phyloP scores from a whole-genome alignment of 2,329 filamentous ascomycete genomes.

The Cytospora schulzeri region DNA sequence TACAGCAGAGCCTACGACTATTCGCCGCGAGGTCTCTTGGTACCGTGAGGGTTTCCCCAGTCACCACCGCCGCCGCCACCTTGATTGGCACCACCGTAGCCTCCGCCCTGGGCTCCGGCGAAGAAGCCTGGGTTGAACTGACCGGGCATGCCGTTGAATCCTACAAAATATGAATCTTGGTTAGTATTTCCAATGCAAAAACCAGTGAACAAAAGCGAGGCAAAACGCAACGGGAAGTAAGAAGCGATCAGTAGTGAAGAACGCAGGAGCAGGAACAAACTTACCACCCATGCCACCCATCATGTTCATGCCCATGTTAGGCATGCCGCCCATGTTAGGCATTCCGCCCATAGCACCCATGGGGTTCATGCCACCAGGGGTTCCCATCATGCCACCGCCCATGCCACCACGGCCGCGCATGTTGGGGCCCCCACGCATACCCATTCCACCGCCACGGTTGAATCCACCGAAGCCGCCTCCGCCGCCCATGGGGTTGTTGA shows the following conservation, averaged over 20 bases:
- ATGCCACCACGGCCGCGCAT: constrained; percentile 55
- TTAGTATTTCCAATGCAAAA: constrained; percentile 31
- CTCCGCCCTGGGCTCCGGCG: constrained; percentile 50
- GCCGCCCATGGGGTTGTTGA: constrained; percentile 51
- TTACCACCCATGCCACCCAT: constrained; percentile 55
- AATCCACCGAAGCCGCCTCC: constrained; percentile 52
- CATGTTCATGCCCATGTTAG: constrained; percentile 37
- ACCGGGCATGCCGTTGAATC: constrained; percentile 69
- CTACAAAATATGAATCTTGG: constrained; percentile 36
- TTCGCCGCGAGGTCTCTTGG: constrained; percentile 77
- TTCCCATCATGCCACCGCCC: constrained; percentile 58
- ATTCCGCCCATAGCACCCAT: constrained; percentile 51
- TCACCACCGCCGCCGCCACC: constrained; percentile 44
- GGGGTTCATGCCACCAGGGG: constrained; percentile 55
- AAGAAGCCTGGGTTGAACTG: constrained; percentile 79
- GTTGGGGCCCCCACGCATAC: constrained; percentile 51
- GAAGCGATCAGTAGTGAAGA: not conserved
- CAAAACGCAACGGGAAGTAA: not conserved
- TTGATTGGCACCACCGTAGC: constrained; percentile 73
- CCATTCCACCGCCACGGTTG: constrained; percentile 48
- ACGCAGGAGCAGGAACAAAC: not conserved
- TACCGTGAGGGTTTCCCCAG: constrained; percentile 79
- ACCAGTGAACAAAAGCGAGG: not conserved
- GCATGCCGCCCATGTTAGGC: constrained; percentile 45
- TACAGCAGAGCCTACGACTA: constrained; percentile 33